Evolutionary conservation across 441 rosid genomes (phyloP).

Genomic region (Melastoma candidum): DNA sequence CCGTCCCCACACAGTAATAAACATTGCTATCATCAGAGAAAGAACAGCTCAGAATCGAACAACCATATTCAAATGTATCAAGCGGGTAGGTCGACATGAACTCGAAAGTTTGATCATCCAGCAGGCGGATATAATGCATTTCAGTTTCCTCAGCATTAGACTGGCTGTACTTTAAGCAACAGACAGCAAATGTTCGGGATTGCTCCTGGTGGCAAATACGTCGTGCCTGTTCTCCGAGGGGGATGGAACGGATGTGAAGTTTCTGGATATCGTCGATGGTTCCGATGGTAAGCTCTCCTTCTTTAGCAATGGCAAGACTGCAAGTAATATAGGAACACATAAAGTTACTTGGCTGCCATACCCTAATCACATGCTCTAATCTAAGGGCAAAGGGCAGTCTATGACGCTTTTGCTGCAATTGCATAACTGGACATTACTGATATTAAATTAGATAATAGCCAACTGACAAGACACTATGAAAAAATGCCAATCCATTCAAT

Average conservation of each 20-base stretch:
- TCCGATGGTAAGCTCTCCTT: slow-evolving; percentile 96
- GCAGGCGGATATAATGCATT: slow-evolving; percentile 71
- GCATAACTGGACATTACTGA: too few relatives aligned
- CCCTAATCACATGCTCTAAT: too few relatives aligned
- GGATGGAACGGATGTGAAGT: slow-evolving; percentile 98
- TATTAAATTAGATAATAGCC: too few relatives aligned
- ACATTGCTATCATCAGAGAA: slow-evolving; percentile 77
- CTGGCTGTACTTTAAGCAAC: slow-evolving; percentile 65
- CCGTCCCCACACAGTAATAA: slow-evolving; percentile 94
- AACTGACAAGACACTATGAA: too few relatives aligned
- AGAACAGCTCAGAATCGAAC: slow-evolving; percentile 93
- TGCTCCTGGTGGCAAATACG: slow-evolving; percentile 98
- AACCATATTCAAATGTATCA: slow-evolving; percentile 81
- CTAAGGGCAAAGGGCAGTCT: neutral
- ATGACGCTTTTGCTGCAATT: neutral
- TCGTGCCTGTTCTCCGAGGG: slow-evolving; percentile 91
- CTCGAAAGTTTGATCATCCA: slow-evolving; percentile 92
- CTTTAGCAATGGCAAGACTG: slow-evolving; percentile 97
- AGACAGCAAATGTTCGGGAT: slow-evolving; percentile 84
- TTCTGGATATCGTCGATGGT: slow-evolving; percentile 98
- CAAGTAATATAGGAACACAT: slow-evolving; percentile 13
- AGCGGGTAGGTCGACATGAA: slow-evolving; percentile 73
- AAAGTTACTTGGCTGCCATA: neutral
- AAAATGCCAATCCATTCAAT: too few relatives aligned
- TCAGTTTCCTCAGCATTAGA: slow-evolving; percentile 79